Percentiles rank a stretch among this genome's conserved stretches.
phyloP scores from a whole-genome alignment of 495 filamentous ascomycete genomes.

The Aspergillus saccharolyticus region DNA sequence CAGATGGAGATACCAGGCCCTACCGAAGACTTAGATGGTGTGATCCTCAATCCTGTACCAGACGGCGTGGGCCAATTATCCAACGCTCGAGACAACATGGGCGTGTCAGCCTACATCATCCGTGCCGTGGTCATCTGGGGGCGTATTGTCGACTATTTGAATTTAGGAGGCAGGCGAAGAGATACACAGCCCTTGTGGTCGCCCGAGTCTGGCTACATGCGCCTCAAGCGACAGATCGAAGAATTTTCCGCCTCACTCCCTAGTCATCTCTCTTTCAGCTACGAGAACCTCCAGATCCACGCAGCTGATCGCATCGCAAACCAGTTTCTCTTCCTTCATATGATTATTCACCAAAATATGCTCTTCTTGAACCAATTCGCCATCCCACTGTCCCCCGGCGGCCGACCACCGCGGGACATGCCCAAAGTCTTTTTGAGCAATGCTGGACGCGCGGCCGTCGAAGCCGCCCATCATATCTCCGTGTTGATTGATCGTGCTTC shows the following conservation, averaged over 20 bases:
- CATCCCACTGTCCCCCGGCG: conserved; percentile 64
- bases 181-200: conserved; percentile 78
- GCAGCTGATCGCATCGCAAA: conserved; percentile 79
- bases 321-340: conserved; percentile 92
- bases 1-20: conserved; percentile 85
- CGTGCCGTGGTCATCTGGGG: conserved; percentile 85
- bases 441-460: conserved; percentile 69
- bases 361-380: conserved; percentile 89
- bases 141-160: conserved; percentile 81
- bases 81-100: conserved; percentile 81
- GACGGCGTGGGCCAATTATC: conserved; percentile 58
- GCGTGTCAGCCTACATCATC: conserved; percentile 87
- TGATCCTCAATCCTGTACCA: conserved; percentile 59
- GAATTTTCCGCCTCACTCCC: conserved; percentile 69
- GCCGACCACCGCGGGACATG: conserved; percentile 64
- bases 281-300: conserved; percentile 80
- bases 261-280: conserved; percentile 60
- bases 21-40: conserved; percentile 78
- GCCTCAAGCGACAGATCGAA: conserved; percentile 65
- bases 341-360: conserved; percentile 81
- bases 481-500: conserved; percentile 74
- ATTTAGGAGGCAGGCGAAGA: conserved; percentile 81
- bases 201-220: conserved; percentile 66
- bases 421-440: conserved; percentile 75
- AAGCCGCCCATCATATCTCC: conserved; percentile 87